A percentile compares a stretch with the other conserved stretches of the same genome.
Evolutionary conservation across 192 early-diverging fungal species (phyloP).

Genomic region (Gryganskiella cystojenkinii): DNA sequence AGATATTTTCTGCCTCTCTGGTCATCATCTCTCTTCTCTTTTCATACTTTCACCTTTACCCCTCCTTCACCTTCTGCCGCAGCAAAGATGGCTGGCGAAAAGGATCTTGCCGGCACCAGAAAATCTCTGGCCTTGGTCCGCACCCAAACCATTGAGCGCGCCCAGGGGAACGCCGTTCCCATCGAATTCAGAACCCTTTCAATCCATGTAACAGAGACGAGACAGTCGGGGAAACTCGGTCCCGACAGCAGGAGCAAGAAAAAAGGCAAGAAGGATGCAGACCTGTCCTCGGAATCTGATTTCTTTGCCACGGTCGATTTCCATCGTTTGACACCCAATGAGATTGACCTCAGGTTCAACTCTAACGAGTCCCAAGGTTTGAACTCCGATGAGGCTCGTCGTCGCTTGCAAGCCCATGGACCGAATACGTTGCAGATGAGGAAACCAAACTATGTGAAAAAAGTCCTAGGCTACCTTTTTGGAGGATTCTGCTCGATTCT

Average conservation of each 20-base stretch:
- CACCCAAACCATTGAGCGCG: constrained; percentile 38
- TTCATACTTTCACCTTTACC: too few relatives aligned
- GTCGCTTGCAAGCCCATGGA: constrained; percentile 49
- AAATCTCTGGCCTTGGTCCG: constrained; percentile 28
- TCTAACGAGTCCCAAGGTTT: constrained; percentile 45
- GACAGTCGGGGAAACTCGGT: constrained; percentile 20
- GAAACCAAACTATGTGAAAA: constrained; percentile 51
- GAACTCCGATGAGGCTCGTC: constrained; percentile 22
- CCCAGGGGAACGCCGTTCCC: constrained; percentile 35
- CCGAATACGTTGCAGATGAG: constrained; percentile 53
- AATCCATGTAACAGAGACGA: constrained; percentile 55
- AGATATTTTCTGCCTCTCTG: too few relatives aligned
- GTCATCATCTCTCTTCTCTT: too few relatives aligned
- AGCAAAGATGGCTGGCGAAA: constrained; percentile 24
- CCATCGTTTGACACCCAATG: constrained; percentile 53
- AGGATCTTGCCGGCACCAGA: constrained; percentile 5
- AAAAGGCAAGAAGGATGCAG: constrained; percentile 13
- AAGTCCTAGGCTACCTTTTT: constrained; percentile 65
- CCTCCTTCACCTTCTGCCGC: too few relatives aligned
- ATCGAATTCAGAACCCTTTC: constrained; percentile 58
- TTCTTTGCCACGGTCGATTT: constrained; percentile 45
- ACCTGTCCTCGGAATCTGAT: constrained; percentile 26
- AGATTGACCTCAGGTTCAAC: constrained; percentile 52
- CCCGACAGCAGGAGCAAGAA: constrained; percentile 1
- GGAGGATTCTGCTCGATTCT: constrained; percentile 78